phyloP scores from a whole-genome alignment of 352 stramenopile genomes.

The Phytophthora niederhauseri region DNA sequence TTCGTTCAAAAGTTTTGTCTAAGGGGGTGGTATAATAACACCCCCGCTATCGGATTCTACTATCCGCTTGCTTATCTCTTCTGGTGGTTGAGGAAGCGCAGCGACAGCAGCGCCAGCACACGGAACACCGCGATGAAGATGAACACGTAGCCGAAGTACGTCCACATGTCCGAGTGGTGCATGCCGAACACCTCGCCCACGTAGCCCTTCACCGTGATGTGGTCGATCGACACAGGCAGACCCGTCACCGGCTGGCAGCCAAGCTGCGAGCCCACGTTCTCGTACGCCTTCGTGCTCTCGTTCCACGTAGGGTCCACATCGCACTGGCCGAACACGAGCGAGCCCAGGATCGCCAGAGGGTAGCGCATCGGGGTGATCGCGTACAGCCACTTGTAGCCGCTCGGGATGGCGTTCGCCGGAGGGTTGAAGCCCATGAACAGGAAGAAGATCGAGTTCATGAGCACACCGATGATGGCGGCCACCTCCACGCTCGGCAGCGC shows the following conservation, averaged over 20 bases:
- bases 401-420: constrained; percentile 34
- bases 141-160: constrained; percentile 37
- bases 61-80: constrained; percentile 22
- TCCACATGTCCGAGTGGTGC: constrained; percentile 40
- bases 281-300: constrained; percentile 16
- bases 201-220: constrained; percentile 26
- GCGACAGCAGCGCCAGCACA: constrained; percentile 36
- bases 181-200: constrained; percentile 32
- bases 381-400: constrained; percentile 37
- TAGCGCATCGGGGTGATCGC: constrained; percentile 40
- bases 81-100: constrained; percentile 45
- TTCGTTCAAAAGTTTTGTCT: constrained; percentile 3
- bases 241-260: constrained; percentile 25
- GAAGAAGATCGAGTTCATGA: constrained; percentile 33
- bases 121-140: constrained; percentile 44
- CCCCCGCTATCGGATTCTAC: no score
- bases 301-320: constrained; percentile 33
- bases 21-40: not conserved
- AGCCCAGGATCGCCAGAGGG: constrained; percentile 21
- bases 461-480: constrained; percentile 27
- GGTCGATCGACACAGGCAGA: constrained; percentile 22
- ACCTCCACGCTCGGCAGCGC: constrained; percentile 23
- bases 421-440: constrained; percentile 41
- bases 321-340: constrained; percentile 36
- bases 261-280: constrained; percentile 28